Evolutionary conservation across 805 yeast species (phyloP).

Genomic region (Deakozyma indianensis): DNA sequence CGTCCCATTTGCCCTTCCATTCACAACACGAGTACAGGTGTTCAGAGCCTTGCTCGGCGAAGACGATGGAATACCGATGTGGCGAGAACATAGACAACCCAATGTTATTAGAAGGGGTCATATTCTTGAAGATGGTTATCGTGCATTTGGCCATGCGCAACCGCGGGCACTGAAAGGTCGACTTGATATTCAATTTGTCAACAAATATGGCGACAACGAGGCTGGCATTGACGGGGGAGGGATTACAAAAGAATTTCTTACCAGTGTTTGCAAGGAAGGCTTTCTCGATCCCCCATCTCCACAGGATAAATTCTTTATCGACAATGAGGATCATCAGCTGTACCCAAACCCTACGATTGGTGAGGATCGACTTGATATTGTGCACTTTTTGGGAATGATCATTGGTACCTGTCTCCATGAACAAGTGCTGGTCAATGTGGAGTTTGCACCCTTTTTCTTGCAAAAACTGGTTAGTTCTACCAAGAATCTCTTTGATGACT

Average conservation of each 20-base stretch:
- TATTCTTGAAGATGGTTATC: slow-evolving; percentile 62
- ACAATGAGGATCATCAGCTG: slow-evolving; percentile 40
- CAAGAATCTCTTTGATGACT: slow-evolving; percentile 59
- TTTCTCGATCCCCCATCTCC: slow-evolving; percentile 29
- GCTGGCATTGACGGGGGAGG: slow-evolving; percentile 98
- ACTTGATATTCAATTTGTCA: slow-evolving; percentile 51
- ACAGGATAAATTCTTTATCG: slow-evolving; percentile 25
- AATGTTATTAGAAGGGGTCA: slow-evolving; percentile 42
- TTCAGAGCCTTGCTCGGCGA: slow-evolving; percentile 48
- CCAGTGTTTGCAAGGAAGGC: slow-evolving; percentile 55
- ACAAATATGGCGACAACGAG: slow-evolving; percentile 59
- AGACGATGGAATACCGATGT: slow-evolving; percentile 26
- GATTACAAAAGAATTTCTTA: slow-evolving; percentile 77
- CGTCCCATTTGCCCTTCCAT: slow-evolving; percentile 70
- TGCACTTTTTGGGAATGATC: slow-evolving; percentile 62
- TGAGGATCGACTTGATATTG: slow-evolving; percentile 20
- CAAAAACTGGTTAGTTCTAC: slow-evolving; percentile 39
- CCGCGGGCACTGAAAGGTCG: slow-evolving; percentile 36
- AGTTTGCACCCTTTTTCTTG: slow-evolving; percentile 77
- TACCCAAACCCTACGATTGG: slow-evolving; percentile 48
- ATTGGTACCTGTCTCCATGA: slow-evolving; percentile 86
- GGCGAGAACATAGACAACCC: not conserved
- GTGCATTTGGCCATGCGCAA: slow-evolving; percentile 40
- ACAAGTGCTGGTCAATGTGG: slow-evolving; percentile 62
- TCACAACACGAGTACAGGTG: slow-evolving; percentile 55